Evolutionary conservation across 208 protist species (phyloP).

Genomic region (Porcisia hertigi): DNA sequence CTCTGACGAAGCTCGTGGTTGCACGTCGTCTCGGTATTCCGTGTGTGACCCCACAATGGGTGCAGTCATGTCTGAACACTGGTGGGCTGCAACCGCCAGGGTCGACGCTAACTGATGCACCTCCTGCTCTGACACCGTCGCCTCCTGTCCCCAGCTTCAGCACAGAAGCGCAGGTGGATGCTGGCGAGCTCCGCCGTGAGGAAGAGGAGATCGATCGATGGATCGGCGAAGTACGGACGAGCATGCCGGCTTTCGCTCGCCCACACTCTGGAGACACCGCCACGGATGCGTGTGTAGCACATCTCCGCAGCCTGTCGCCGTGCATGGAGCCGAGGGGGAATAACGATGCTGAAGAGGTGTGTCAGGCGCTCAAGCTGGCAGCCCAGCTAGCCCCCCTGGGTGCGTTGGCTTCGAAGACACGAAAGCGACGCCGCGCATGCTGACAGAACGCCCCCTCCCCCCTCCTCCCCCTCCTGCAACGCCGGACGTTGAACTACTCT

Average conservation of each 20-base stretch:
- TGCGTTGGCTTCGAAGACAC: neutral
- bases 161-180: neutral
- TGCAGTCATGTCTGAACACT: slow-evolving; percentile 52
- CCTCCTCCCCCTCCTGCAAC: too few relatives aligned
- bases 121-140: neutral
- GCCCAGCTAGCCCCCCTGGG: slow-evolving; percentile 1
- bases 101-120: neutral
- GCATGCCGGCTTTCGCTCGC: neutral
- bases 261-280: neutral
- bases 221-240: neutral
- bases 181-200: neutral
- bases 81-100: slow-evolving; percentile 17
- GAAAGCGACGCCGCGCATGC: slow-evolving; percentile 6
- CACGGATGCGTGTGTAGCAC: neutral
- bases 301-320: neutral
- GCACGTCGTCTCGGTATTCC: slow-evolving; percentile 32
- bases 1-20: slow-evolving; percentile 33
- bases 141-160: neutral
- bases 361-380: slow-evolving; percentile 3
- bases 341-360: slow-evolving; percentile 7
- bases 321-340: neutral
- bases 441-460: neutral
- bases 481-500: too few relatives aligned
- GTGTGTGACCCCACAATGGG: slow-evolving; percentile 61
- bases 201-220: slow-evolving; percentile 6